These are phyloP conservation scores for Alloteropsis semialata DNA, from an alignment of 176 grass and related monocot species.

Conservation along the genomic window DNA sequence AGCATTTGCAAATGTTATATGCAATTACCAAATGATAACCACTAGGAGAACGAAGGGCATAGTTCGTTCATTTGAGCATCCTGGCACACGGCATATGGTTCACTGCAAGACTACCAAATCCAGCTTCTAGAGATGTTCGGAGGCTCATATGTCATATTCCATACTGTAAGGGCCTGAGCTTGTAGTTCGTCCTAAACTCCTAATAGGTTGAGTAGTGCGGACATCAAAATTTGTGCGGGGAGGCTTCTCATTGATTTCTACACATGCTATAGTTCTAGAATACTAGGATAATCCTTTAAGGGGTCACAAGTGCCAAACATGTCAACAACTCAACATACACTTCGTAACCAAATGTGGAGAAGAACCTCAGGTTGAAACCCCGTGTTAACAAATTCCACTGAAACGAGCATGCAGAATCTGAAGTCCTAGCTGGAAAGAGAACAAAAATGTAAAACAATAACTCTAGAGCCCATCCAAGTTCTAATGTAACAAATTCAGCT, in stretches of 20 bases:
- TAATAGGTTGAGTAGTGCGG: neutral
- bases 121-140: neutral
- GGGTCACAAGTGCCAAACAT: neutral
- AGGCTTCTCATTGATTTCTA: neutral
- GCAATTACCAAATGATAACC: neutral
- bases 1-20: neutral
- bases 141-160: neutral
- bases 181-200: constrained; percentile 1
- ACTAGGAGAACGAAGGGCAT: neutral
- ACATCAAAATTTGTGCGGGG: neutral
- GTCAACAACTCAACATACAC: neutral
- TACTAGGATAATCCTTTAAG: constrained; percentile 3
- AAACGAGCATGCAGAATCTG: neutral
- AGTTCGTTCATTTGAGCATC: neutral
- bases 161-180: neutral
- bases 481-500: neutral
- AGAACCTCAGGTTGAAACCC: neutral
- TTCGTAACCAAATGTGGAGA: neutral
- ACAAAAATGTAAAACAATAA: neutral
- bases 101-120: neutral
- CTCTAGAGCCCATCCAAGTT: neutral
- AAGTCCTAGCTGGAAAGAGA: neutral
- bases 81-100: neutral
- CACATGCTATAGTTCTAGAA: neutral
- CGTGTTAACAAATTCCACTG: neutral